phyloP scores from a whole-genome alignment of 169 alveolate species.

The Eimeria praecox region DNA sequence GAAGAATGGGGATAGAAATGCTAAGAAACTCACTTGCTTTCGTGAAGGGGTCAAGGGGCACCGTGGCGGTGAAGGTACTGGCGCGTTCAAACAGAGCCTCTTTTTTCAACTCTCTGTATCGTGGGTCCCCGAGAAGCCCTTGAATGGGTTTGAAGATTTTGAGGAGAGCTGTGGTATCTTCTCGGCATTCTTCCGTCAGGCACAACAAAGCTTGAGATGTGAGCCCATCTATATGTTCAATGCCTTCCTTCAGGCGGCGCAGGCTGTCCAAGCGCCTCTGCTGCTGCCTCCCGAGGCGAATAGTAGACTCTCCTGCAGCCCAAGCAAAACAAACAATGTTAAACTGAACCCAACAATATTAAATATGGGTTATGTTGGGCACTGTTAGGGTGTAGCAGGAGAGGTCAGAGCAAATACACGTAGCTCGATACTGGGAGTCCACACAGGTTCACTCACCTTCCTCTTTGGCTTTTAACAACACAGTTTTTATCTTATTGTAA shows the following conservation, averaged over 20 bases:
- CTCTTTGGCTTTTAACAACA: too few species aligned
- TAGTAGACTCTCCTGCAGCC: background rate
- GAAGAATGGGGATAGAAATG: too few species aligned
- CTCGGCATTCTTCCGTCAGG: background rate
- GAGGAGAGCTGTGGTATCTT: background rate
- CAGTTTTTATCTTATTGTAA: too few species aligned
- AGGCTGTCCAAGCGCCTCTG: background rate
- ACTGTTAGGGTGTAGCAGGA: too few species aligned
- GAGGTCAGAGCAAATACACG: too few species aligned
- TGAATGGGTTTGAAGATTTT: background rate
- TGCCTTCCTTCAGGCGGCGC: background rate
- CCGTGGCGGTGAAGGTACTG: background rate
- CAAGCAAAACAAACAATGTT: background rate
- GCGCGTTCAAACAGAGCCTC: background rate
- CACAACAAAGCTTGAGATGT: background rate
- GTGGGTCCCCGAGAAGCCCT: background rate
- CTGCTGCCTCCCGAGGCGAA: conserved; percentile 5
- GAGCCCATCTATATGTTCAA: background rate
- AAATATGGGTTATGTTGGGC: too few species aligned
- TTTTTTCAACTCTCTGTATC: background rate
- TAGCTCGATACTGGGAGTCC: too few species aligned
- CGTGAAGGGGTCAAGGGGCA: background rate
- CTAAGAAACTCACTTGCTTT: background rate
- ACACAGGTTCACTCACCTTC: too few species aligned
- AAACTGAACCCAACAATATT: background rate